These are phyloP conservation scores for Monosporascus cannonballus DNA, from an alignment of 2,329 filamentous ascomycete species.

Conservation along the genomic window DNA sequence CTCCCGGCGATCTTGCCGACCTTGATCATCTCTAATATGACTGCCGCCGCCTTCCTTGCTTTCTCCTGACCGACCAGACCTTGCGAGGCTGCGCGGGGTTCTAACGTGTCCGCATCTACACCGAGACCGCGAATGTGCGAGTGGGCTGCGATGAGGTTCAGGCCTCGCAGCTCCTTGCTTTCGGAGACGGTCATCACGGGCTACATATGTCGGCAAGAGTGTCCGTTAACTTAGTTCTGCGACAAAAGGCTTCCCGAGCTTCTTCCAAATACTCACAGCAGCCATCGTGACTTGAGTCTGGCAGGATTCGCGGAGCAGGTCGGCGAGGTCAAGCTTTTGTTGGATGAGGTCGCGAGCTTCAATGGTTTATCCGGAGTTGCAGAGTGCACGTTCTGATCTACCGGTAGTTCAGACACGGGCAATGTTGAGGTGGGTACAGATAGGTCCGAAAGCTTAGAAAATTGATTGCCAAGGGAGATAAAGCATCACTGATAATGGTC, in stretches of 20 bases:
- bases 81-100: conserved; percentile 79
- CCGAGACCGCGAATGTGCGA: conserved; percentile 96
- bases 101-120: conserved; percentile 84
- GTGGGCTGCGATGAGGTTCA: conserved; percentile 97
- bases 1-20: conserved; percentile 97
- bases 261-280: conserved; percentile 15
- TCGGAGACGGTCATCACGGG: conserved; percentile 77
- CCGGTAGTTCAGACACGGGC: no score
- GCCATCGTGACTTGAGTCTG: conserved; percentile 36
- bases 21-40: conserved; percentile 98
- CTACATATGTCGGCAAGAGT: conserved; percentile 29
- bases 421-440: no score
- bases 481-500: no score
- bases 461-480: no score
- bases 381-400: no score
- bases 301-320: not conserved
- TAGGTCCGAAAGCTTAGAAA: no score
- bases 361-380: no score
- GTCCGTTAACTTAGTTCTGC: not conserved
- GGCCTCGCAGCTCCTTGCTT: conserved; percentile 88
- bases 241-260: no score
- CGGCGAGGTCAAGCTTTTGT: conserved; percentile 3
- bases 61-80: conserved; percentile 95
- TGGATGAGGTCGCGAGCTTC: not conserved
- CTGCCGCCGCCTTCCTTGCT: conserved; percentile 89